A percentile compares a stretch with the other conserved stretches of the same genome.
Conservation (phyloP, 495 filamentous ascomycete genomes). For the Aspergillus asperescens region DNA sequence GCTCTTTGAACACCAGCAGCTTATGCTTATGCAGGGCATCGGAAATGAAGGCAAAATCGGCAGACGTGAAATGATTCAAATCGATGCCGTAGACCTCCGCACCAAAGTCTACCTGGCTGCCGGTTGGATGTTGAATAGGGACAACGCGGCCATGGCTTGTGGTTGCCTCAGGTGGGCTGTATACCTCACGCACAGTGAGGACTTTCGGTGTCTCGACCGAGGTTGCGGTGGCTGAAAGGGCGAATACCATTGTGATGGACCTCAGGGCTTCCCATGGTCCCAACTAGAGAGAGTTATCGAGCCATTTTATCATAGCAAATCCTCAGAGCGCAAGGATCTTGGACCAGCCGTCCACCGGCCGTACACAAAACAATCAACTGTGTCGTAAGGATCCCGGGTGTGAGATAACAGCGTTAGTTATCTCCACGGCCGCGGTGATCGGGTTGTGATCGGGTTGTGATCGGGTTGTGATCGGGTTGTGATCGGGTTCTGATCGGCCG, state of each 20-base stretch:
- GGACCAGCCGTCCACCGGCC: too few species aligned
- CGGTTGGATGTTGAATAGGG: not conserved
- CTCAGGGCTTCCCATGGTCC: not conserved
- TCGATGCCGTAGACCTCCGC: slow-evolving; percentile 6
- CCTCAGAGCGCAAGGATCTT: too few species aligned
- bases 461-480: too few species aligned
- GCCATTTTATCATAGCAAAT: not conserved
- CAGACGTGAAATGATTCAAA: slow-evolving; percentile 4
- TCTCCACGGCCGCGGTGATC: not conserved
- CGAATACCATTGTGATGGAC: slow-evolving; percentile 5
- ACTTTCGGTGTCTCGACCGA: not conserved
- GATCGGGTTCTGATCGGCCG: not conserved
- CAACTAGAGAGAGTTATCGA: not conserved
- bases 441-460: not conserved
- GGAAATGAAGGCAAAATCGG: not conserved
- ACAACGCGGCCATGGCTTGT: slow-evolving; percentile 3
- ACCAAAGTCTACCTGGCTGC: slow-evolving; percentile 5
- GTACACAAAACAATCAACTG: too few species aligned
- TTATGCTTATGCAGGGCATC: slow-evolving; percentile 4
- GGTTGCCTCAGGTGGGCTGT: not conserved
- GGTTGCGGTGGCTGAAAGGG: not conserved
- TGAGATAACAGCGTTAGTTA: too few species aligned
- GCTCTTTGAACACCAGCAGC: slow-evolving; percentile 4
- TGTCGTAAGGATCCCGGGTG: too few species aligned
- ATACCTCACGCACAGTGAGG: slow-evolving; percentile 1